Evolutionary conservation across 306 rosid species (phyloP), one percentile per base, ranked within the genome.

Genomic region (Quercus cerris): DNA sequence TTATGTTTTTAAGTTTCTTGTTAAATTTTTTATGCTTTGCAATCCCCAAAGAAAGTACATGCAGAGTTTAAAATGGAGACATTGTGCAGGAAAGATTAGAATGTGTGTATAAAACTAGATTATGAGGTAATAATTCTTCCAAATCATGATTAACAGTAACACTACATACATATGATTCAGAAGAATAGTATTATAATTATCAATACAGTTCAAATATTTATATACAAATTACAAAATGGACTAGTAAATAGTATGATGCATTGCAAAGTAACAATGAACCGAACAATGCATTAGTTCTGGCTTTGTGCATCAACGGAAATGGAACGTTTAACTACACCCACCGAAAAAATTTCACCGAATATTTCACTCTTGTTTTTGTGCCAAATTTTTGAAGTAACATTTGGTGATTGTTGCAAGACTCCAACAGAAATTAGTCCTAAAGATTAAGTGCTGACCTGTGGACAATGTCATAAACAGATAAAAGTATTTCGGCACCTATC

Each of bases 401-500:
- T 41, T 41, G 46, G 11, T 41, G 46, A 41, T 2, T 8, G 46
- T 41, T 41, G 46, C 11, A 2, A 41, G 46, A 3, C 46, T 41
- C 12, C 46, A 41, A 49, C n/a, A 25, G 59, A 78, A 14, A 52
- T 22, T 30, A 20, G 80, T 68, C 81, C 90, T 93, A 90, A 70
- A 91, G 91, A 23, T 85, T 76, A 70, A 84, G 54, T 33, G 89
- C 86, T 70, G 96, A 93, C 64, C 98, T 86, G 0, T 95, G 97
- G 68, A 84, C 75, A 74, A 95, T 95, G 89, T 95, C 94, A 81
- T 93, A 95, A 4, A 93, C 81, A 55, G 98, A 95, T 35, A 95
- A 82, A 52, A 95, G 94, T 82, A 95, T 95, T 83, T 93, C 99
- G 3, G 94, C 98, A 82, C 99, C 97, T 59, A 95, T 95, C 79